Evolutionary conservation across 129 eudicot species (phyloP).

Genomic region (Arctium lappa): DNA sequence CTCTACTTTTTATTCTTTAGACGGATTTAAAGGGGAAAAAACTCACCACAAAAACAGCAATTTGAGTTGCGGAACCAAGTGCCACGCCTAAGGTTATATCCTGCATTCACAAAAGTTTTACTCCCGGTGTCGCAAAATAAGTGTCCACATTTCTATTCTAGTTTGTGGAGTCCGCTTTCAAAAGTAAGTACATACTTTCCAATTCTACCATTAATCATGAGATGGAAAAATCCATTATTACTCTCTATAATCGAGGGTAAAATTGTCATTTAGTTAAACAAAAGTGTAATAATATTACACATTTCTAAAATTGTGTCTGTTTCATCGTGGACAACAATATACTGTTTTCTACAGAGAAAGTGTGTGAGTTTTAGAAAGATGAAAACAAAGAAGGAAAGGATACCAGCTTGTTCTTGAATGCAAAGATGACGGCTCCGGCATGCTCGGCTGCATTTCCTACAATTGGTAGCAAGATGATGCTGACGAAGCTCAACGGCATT

Average conservation of each 20-base stretch:
- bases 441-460: constrained; percentile 97
- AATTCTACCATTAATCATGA: not conserved
- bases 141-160: not conserved
- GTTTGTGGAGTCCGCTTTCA: not conserved
- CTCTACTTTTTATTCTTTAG: not conserved
- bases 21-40: not conserved
- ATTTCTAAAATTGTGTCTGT: not conserved
- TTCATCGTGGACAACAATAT: not conserved
- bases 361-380: not conserved
- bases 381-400: not conserved
- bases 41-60: constrained; percentile 86
- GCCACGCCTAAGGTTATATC: constrained; percentile 90
- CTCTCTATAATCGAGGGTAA: not conserved
- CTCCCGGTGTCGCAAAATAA: not conserved
- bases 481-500: constrained; percentile 71
- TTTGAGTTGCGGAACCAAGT: constrained; percentile 95
- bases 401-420: constrained; percentile 82
- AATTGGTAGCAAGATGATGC: constrained; percentile 77
- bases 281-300: not conserved
- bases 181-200: not conserved
- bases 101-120: constrained; percentile 40
- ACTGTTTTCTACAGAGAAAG: not conserved
- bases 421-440: constrained; percentile 90
- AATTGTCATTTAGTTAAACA: not conserved
- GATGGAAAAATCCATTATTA: not conserved